Evolutionary conservation across 208 protist species (phyloP).

Genomic region (Leptomonas pyrrhocoris): DNA sequence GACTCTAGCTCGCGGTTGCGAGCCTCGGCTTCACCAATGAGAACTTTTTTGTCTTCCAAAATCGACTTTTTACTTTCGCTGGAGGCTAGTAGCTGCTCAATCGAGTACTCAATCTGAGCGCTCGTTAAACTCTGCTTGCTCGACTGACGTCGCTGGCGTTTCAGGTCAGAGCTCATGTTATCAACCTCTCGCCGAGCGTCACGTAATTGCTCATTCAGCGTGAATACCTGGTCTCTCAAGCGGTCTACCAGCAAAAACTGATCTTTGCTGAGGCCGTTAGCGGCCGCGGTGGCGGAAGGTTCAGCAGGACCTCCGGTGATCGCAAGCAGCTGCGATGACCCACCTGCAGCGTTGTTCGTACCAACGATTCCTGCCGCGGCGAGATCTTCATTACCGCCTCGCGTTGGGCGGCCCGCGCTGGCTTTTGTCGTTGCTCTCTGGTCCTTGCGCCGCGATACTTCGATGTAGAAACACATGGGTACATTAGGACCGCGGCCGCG

Average conservation of each 20-base stretch:
- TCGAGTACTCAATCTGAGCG: constrained; percentile 69
- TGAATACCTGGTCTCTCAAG: constrained; percentile 68
- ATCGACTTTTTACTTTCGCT: constrained; percentile 44
- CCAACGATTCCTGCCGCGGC: not conserved
- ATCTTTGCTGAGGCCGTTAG: constrained; percentile 61
- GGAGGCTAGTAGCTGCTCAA: constrained; percentile 62
- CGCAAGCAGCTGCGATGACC: constrained; percentile 12
- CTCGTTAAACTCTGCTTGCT: constrained; percentile 51
- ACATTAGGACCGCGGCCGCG: constrained; percentile 60
- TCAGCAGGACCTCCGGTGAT: not conserved
- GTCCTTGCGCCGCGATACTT: constrained; percentile 54
- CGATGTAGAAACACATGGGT: constrained; percentile 68
- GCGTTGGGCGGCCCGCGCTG: not conserved
- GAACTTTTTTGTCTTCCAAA: constrained; percentile 46
- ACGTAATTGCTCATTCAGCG: constrained; percentile 65
- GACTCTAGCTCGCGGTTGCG: constrained; percentile 59
- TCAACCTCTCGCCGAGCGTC: constrained; percentile 60
- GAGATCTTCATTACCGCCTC: not conserved
- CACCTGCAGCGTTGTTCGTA: not conserved
- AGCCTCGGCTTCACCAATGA: constrained; percentile 46
- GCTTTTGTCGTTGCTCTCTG: constrained; percentile 16
- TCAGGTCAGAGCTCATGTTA: constrained; percentile 48
- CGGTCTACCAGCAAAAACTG: constrained; percentile 70
- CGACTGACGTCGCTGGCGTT: constrained; percentile 36
- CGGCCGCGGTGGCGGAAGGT: not conserved